Percentiles rank a stretch among this genome's conserved stretches.
These are phyloP conservation scores for Hyphodiscus sp. DNA, from an alignment of 2,329 filamentous ascomycete species.

Conservation along the genomic window DNA sequence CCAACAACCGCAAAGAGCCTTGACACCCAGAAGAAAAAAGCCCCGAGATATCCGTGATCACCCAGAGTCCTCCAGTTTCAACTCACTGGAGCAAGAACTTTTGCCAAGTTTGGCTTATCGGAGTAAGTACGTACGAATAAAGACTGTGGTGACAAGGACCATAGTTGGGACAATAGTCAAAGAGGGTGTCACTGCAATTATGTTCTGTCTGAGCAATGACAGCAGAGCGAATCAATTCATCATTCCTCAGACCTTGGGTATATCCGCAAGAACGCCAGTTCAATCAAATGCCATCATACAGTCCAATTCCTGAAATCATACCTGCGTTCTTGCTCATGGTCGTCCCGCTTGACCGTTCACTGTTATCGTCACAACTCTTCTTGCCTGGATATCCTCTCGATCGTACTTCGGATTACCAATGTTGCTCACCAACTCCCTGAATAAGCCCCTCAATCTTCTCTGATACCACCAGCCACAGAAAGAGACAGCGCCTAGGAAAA, in stretches of 20 bases:
- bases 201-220: background rate
- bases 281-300: background rate
- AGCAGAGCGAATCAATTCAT: background rate
- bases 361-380: background rate
- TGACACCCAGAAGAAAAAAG: too few relatives aligned
- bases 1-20: too few relatives aligned
- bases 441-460: conserved; percentile 8
- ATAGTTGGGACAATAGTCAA: too few relatives aligned
- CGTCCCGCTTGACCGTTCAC: background rate
- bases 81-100: too few relatives aligned
- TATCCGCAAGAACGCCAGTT: background rate
- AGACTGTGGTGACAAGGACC: too few relatives aligned
- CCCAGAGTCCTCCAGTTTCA: too few relatives aligned
- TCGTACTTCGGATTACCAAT: background rate
- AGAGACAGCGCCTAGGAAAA: conserved; percentile 11
- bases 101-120: too few relatives aligned
- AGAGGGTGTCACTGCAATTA: background rate
- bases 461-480: conserved; percentile 22
- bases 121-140: too few relatives aligned
- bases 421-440: conserved; percentile 3
- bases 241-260: background rate
- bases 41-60: too few relatives aligned
- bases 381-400: background rate
- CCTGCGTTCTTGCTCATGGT: background rate
- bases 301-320: background rate